These are phyloP conservation scores for Carex arenaria DNA, from an alignment of 202 grass and related monocot genomes.

Conservation along the genomic window DNA sequence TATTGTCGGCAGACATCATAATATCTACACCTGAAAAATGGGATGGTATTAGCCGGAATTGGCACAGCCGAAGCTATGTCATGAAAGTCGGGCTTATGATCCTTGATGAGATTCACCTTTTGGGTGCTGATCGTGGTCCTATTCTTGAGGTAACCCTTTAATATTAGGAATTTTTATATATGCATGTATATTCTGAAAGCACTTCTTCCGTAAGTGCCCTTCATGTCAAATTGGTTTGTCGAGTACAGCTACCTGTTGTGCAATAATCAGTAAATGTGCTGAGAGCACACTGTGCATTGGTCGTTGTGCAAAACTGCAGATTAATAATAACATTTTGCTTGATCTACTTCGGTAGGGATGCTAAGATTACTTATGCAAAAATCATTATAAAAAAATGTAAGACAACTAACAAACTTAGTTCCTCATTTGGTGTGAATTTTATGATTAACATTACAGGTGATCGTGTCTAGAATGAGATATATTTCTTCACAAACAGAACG, in stretches of 20 bases:
- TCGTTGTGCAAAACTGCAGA: neutral
- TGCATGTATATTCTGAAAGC: neutral
- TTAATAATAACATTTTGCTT: neutral
- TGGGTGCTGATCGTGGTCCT: constrained; percentile 92
- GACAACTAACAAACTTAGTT: neutral
- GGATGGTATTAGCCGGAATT: constrained; percentile 96
- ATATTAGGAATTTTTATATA: constrained; percentile 22
- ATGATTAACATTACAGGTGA: constrained; percentile 61
- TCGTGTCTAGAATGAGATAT: constrained; percentile 98
- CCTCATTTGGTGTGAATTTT: neutral
- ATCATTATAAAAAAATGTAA: neutral
- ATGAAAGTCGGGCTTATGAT: constrained; percentile 99
- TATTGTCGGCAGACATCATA: constrained; percentile 93
- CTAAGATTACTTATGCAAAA: neutral
- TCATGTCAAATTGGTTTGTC: neutral
- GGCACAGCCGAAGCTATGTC: constrained; percentile 96
- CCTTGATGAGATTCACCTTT: constrained; percentile 96
- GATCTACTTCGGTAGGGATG: neutral
- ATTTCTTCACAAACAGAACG: constrained; percentile 95
- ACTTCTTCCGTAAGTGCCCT: neutral
- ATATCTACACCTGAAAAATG: constrained; percentile 99
- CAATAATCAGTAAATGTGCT: neutral
- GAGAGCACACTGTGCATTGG: neutral
- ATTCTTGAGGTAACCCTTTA: constrained; percentile 82
- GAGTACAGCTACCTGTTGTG: neutral